phyloP scores from a whole-genome alignment of 2,329 filamentous ascomycete genomes.

The Emericellopsis cladophorae region DNA sequence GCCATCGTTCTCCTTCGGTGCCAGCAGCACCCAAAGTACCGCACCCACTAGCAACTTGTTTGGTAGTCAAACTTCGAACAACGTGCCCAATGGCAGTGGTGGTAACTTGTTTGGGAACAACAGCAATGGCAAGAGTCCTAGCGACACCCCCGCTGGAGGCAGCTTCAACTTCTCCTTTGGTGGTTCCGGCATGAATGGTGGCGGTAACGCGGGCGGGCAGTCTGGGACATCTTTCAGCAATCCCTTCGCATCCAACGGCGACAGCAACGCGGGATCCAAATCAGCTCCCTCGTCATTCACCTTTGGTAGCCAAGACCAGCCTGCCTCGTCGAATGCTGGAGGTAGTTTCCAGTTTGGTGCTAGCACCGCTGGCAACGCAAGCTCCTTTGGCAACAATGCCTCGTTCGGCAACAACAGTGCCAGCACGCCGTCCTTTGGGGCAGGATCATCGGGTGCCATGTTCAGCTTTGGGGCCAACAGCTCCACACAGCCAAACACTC shows the following conservation, averaged over 20 bases:
- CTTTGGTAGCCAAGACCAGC: conserved; percentile 17
- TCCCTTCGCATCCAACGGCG: conserved; percentile 21
- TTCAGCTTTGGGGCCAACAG: conserved; percentile 8
- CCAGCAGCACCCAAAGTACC: conserved; percentile 1
- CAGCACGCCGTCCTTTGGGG: conserved; percentile 5
- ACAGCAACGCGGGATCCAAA: background rate
- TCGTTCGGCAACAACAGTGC: background rate
- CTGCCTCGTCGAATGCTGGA: conserved; percentile 13
- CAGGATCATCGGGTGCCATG: conserved; percentile 3
- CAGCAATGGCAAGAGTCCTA: conserved; percentile 7
- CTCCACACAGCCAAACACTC: conserved; percentile 5
- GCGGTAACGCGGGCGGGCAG: conserved; percentile 4
- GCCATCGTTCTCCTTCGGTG: conserved; percentile 22
- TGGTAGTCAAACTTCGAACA: conserved; percentile 9
- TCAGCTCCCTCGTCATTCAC: conserved; percentile 14
- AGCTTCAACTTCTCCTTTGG: conserved; percentile 16
- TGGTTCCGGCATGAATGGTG: conserved; percentile 1
- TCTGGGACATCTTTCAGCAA: conserved; percentile 21
- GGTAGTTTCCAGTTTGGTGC: conserved; percentile 24
- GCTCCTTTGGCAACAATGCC: conserved; percentile 17
- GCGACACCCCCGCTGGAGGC: conserved; percentile 6
- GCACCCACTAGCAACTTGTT: conserved; percentile 25
- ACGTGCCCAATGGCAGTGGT: background rate
- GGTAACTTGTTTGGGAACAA: conserved; percentile 22
- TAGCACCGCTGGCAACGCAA: conserved; percentile 13